Conservation (phyloP, 352 stramenopile genomes). For the Pelagophyceae sp. region DNA sequence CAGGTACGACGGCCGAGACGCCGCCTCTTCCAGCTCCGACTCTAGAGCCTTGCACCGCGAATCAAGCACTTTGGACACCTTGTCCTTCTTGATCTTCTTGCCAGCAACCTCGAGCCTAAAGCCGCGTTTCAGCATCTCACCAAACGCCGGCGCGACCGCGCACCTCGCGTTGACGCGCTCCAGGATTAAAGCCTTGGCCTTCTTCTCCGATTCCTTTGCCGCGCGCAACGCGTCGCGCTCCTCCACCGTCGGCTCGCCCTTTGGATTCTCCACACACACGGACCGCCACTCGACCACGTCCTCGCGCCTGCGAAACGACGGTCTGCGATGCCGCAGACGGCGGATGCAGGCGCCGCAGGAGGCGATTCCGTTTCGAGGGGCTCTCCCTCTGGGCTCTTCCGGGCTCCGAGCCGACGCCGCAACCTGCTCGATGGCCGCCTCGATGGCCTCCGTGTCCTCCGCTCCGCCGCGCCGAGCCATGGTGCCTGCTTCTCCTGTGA, state of each 20-base stretch:
- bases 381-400: background rate
- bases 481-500: background rate
- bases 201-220: conserved; percentile 8
- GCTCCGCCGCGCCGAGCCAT: background rate
- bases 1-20: background rate
- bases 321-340: background rate
- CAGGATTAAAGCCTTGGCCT: conserved; percentile 10
- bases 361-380: too few relatives aligned
- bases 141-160: too few relatives aligned
- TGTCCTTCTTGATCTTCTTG: conserved; percentile 7
- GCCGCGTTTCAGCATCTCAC: too few relatives aligned
- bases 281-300: background rate
- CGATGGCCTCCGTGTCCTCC: background rate
- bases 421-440: background rate
- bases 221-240: background rate
- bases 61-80: background rate
- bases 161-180: background rate
- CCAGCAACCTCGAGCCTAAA: background rate
- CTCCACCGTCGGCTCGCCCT: background rate
- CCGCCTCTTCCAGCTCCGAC: background rate
- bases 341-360: too few relatives aligned
- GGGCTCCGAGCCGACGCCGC: too few relatives aligned
- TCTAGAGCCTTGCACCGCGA: background rate
- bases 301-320: background rate
- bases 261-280: background rate